Conservation (phyloP, 805 yeast species). For the Blastobotrys attinorum region DNA sequence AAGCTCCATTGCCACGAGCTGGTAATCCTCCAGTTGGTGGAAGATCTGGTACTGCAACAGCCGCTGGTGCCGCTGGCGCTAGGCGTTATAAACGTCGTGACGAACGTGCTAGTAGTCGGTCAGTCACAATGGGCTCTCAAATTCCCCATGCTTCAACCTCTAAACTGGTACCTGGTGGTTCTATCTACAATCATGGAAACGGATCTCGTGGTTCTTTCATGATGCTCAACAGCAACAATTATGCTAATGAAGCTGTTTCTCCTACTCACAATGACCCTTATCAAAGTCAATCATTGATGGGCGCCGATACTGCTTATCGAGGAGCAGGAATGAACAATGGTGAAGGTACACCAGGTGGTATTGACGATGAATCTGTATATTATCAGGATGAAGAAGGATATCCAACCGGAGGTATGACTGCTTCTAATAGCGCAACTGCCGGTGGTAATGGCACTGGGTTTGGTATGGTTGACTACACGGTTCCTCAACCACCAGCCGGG, state of each 20-base stretch:
- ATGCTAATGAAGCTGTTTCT: background rate
- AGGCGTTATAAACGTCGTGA: slow-evolving; percentile 8
- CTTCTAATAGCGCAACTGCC: background rate
- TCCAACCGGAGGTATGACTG: slow-evolving; percentile 1
- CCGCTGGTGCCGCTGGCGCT: no score
- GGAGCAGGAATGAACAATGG: slow-evolving; percentile 17
- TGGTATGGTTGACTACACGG: slow-evolving; percentile 47
- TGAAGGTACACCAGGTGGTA: background rate
- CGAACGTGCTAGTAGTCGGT: slow-evolving; percentile 14
- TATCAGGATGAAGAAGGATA: slow-evolving; percentile 6
- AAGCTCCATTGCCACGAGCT: slow-evolving; percentile 29
- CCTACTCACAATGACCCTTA: no score
- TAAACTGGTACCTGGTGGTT: slow-evolving; percentile 27
- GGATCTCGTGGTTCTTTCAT: slow-evolving; percentile 18
- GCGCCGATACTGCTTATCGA: slow-evolving; percentile 21
- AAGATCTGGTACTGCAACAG: slow-evolving; percentile 6
- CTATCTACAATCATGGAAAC: slow-evolving; percentile 21
- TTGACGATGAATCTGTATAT: slow-evolving; percentile 5
- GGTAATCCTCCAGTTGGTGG: slow-evolving; percentile 40
- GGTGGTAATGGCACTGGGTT: background rate
- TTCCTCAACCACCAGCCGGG: slow-evolving; percentile 85
- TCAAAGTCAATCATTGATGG: slow-evolving; percentile 13
- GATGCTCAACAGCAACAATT: slow-evolving; percentile 12
- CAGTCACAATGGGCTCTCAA: slow-evolving; percentile 28
- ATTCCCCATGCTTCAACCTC: slow-evolving; percentile 25